phyloP scores from a whole-genome alignment of 2,329 filamentous ascomycete species.

The Bipolaris cookei region DNA sequence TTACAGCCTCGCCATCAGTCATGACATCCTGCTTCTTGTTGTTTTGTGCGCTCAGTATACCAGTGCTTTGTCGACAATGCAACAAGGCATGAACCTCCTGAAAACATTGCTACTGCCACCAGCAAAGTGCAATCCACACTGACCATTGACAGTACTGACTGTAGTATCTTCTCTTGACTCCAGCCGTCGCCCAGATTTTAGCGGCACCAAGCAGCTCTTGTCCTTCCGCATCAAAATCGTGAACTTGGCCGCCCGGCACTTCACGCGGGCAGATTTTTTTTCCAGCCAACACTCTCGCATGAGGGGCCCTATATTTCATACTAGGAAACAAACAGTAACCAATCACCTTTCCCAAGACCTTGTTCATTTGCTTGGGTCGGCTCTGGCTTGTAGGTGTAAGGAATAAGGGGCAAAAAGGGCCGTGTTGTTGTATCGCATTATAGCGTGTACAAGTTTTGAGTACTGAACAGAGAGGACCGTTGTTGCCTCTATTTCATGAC shows the following conservation, averaged over 20 bases:
- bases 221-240: constrained; percentile 1
- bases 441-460: neutral
- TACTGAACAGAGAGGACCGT: neutral
- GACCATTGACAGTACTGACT: constrained; percentile 24
- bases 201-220: constrained; percentile 4
- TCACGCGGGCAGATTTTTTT: neutral
- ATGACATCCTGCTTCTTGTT: neutral
- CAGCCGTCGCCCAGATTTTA: constrained; percentile 22
- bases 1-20: constrained; percentile 16
- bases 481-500: neutral
- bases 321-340: neutral
- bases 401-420: neutral
- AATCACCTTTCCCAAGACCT: neutral
- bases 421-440: neutral
- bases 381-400: neutral
- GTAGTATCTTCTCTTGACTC: constrained; percentile 23
- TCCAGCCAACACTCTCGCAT: too few relatives aligned
- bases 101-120: neutral
- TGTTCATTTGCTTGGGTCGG: neutral
- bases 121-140: neutral
- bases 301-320: neutral
- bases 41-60: neutral
- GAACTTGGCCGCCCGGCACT: constrained; percentile 1
- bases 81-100: neutral
- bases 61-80: neutral